phyloP scores from a whole-genome alignment of 1,284 basidiomycete species.

The Erythrobasidium hasegawianum region DNA sequence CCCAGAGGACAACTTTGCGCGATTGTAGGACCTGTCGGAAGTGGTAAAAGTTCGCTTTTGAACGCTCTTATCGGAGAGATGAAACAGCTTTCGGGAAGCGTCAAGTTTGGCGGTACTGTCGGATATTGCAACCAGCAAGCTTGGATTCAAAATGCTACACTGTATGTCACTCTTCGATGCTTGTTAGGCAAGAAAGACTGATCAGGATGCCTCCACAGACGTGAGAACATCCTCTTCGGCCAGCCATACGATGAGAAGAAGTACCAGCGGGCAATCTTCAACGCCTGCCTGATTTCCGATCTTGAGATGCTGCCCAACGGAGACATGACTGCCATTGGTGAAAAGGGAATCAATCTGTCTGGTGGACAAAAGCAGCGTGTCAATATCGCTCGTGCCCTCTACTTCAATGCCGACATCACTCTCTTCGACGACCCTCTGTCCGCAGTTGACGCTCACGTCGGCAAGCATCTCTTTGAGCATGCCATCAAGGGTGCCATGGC shows the following conservation, averaged over 20 bases:
- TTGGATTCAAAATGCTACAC: slow-evolving; percentile 80
- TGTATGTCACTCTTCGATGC: slow-evolving; percentile 46
- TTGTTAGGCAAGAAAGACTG: background rate
- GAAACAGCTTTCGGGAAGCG: slow-evolving; percentile 57
- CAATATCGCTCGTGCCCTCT: slow-evolving; percentile 77
- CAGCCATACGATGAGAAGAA: slow-evolving; percentile 69
- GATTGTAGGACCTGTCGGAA: slow-evolving; percentile 48
- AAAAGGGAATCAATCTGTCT: slow-evolving; percentile 59
- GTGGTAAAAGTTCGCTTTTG: slow-evolving; percentile 62
- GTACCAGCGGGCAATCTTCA: slow-evolving; percentile 70
- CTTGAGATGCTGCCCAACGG: slow-evolving; percentile 74
- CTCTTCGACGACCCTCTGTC: slow-evolving; percentile 72
- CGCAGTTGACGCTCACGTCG: slow-evolving; percentile 80
- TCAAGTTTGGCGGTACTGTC: slow-evolving; percentile 47
- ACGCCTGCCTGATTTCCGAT: slow-evolving; percentile 72
- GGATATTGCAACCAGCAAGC: slow-evolving; percentile 57
- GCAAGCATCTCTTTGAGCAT: slow-evolving; percentile 77
- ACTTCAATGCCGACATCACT: slow-evolving; percentile 77
- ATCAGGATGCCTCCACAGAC: slow-evolving; percentile 52
- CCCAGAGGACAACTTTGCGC: slow-evolving; percentile 61
- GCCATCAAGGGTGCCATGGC: slow-evolving; percentile 66
- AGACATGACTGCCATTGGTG: slow-evolving; percentile 76
- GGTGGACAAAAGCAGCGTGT: slow-evolving; percentile 75
- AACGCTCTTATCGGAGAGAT: slow-evolving; percentile 72
- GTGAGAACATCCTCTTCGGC: slow-evolving; percentile 83